A percentile compares a stretch with the other conserved stretches of the same genome.
These are phyloP conservation scores for Scenedesmus sp. DNA, from an alignment of 163 green algal genomes.

Conservation along the genomic window DNA sequence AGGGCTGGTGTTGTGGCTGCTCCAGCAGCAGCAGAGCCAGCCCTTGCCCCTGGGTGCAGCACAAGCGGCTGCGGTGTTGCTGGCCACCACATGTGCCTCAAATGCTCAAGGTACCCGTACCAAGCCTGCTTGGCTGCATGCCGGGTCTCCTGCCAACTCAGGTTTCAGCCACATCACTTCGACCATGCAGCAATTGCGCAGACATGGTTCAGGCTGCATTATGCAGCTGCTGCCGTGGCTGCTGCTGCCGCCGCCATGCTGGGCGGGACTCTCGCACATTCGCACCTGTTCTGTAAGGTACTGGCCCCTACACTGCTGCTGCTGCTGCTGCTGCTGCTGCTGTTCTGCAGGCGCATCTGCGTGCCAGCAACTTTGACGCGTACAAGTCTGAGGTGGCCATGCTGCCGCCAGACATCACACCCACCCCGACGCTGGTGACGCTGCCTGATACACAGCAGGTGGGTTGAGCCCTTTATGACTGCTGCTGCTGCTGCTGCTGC, in stretches of 20 bases:
- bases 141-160: not conserved
- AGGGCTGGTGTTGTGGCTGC: not conserved
- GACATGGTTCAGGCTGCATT: no score
- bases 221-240: no score
- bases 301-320: no score
- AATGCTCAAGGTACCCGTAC: slow-evolving; percentile 83
- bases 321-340: slow-evolving; percentile 21
- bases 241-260: no score
- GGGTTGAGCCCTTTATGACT: not conserved
- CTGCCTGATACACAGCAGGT: not conserved
- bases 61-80: slow-evolving; percentile 69
- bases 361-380: slow-evolving; percentile 22
- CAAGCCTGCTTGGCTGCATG: slow-evolving; percentile 65
- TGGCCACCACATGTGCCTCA: slow-evolving; percentile 86
- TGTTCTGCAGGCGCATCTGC: not conserved
- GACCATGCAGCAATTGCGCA: no score
- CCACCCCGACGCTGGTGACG: not conserved
- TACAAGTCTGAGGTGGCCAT: not conserved
- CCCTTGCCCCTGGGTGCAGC: not conserved
- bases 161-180: no score
- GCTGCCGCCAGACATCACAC: slow-evolving; percentile 2
- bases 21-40: not conserved
- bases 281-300: no score
- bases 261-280: no score
- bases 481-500: not conserved